These are phyloP conservation scores for Vitis hybrid DNA, from an alignment of 177 flowering plant species.

Conservation along the genomic window DNA sequence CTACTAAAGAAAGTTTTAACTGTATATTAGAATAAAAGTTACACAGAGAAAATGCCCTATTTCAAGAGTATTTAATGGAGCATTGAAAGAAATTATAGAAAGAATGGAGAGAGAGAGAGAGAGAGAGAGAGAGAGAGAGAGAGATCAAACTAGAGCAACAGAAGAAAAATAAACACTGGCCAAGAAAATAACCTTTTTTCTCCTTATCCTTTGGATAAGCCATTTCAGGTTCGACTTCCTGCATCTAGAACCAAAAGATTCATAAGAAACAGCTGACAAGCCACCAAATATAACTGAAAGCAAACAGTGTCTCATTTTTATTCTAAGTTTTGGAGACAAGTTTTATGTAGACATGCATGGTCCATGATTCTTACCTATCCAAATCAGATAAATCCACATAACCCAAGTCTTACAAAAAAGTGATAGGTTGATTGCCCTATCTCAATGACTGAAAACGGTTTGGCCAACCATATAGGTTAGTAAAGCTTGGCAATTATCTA, in stretches of 20 bases:
- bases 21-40: too few relatives aligned
- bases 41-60: background rate
- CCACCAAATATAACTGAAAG: background rate
- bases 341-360: too few relatives aligned
- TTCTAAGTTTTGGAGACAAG: too few relatives aligned
- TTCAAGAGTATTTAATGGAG: background rate
- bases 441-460: too few relatives aligned
- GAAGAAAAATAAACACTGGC: background rate
- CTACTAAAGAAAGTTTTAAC: too few relatives aligned
- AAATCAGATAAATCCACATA: too few relatives aligned
- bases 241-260: slow-evolving; percentile 21
- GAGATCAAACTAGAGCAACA: background rate
- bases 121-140: slow-evolving; percentile 1
- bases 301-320: background rate
- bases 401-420: too few relatives aligned
- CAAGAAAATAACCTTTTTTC: slow-evolving; percentile 50
- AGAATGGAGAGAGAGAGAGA: background rate
- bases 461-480: background rate
- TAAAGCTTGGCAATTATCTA: background rate
- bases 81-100: background rate
- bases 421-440: too few relatives aligned
- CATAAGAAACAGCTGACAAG: background rate
- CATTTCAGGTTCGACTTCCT: slow-evolving; percentile 50
- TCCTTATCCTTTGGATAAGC: slow-evolving; percentile 21
- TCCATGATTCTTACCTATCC: too few relatives aligned